Evolutionary conservation across 2,329 filamentous ascomycete species (phyloP).

Genomic region (Colletotrichum australisinense): DNA sequence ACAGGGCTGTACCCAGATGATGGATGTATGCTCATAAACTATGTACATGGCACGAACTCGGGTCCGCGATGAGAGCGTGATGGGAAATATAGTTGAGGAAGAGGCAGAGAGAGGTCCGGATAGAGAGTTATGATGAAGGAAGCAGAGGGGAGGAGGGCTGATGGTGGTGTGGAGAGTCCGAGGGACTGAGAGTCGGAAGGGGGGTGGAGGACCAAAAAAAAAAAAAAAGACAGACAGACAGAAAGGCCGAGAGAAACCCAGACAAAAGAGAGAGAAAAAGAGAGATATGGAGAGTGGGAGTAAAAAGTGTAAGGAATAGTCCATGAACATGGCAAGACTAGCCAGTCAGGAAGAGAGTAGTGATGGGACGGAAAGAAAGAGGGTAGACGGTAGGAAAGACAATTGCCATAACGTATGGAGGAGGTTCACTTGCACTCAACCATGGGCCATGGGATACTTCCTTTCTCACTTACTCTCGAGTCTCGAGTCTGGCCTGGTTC

Average conservation of each 20-base stretch:
- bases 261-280: no score
- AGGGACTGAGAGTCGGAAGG: constrained; percentile 30
- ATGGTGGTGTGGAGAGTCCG: constrained; percentile 35
- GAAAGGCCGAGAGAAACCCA: not conserved
- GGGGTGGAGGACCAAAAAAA: not conserved
- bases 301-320: constrained; percentile 6
- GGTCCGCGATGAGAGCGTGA: constrained; percentile 6
- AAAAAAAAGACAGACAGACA: not conserved
- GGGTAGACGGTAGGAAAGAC: constrained; percentile 7
- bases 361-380: constrained; percentile 30
- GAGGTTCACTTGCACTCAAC: constrained; percentile 11
- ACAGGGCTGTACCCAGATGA: constrained; percentile 40
- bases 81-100: constrained; percentile 25
- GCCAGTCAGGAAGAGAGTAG: constrained; percentile 11
- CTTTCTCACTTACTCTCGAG: not conserved
- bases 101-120: constrained; percentile 24
- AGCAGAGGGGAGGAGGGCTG: constrained; percentile 16
- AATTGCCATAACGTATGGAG: constrained; percentile 8
- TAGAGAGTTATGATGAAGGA: constrained; percentile 18
- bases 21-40: constrained; percentile 28
- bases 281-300: constrained; percentile 4
- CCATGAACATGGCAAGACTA: constrained; percentile 21
- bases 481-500: constrained; percentile 4
- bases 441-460: not conserved
- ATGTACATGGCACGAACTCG: constrained; percentile 35